Base-by-base conservation (phyloP, 495 filamentous ascomycete genomes). In the Hyaloscypha bicolor region DNA sequence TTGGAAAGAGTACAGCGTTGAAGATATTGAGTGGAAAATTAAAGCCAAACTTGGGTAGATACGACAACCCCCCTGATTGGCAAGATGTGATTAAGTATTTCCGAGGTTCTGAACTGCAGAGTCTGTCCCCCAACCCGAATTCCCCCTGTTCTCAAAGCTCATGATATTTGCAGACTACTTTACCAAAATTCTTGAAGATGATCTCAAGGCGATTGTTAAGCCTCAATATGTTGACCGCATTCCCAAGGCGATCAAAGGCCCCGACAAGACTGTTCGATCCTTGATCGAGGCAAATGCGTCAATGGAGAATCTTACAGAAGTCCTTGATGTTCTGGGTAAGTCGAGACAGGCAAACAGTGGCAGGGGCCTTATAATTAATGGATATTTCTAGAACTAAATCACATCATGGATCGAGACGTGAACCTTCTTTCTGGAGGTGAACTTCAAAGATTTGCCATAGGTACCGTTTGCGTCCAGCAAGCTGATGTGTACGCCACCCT, bases 151-250 rank as follows among this genome's bases (percentile, higher is more conserved):
- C 19, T 53, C 19, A 53, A 35, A 67, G 76, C 53, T 76, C 61
- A 48, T 32, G 42, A 21, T 14, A 9, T 16, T 11, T 42, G 51
- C 71, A 96, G 92, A 99, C 81, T 98, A 98, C 80, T 97, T 98
- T 77, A 99, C 95, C 65, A 99, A 98, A 80, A 86, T 99, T 11
- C 83, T 99, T 51, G 95, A 99, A 76, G 95, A 99, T 74, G 86
- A 98, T 70, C 81, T 99, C 62, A 97, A 97, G 83, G 93, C 96
- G 59, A 93, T 98, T 52, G 92, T 97, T 64, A 99, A 99, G 85
- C 95, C 95, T 70, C 96, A 99, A 82, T 99, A 99, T 82, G 95
- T 99, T 64, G 96, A 99, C 70, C 96, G 97, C 78, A 91, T 99
- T 68, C 95, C 95, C 21, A 91, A 91, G 75, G 95, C 96, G 14